These are phyloP conservation scores for Inonotus obliquus DNA, from an alignment of 1,284 basidiomycete species.

Conservation along the genomic window DNA sequence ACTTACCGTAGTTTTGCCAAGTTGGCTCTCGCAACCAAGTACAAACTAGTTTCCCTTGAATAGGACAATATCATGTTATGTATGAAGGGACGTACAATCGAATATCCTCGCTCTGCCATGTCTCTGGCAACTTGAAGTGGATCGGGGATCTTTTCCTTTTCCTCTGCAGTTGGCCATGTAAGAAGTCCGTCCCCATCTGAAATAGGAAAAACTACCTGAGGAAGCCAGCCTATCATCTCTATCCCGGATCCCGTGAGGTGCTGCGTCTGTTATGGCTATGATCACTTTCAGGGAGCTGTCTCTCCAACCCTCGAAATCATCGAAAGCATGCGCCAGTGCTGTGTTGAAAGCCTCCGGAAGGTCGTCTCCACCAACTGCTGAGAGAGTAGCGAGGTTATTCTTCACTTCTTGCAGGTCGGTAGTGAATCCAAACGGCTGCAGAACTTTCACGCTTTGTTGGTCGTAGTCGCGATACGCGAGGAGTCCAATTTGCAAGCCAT, in stretches of 20 bases:
- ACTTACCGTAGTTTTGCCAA: background rate
- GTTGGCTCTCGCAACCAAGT: background rate
- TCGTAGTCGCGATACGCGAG: slow-evolving; percentile 6
- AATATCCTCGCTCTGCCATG: slow-evolving; percentile 33
- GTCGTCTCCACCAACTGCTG: background rate
- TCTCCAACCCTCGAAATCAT: slow-evolving; percentile 50
- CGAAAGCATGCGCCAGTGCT: slow-evolving; percentile 59
- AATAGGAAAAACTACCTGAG: slow-evolving; percentile 22
- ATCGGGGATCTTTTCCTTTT: slow-evolving; percentile 37
- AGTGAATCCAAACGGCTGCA: background rate
- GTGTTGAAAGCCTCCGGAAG: slow-evolving; percentile 33
- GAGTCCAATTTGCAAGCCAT: background rate
- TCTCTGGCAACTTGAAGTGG: slow-evolving; percentile 45
- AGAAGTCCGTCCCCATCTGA: background rate
- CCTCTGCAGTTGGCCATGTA: slow-evolving; percentile 4
- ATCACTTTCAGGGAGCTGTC: slow-evolving; percentile 47
- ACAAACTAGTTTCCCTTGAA: background rate
- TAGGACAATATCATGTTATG: too few species aligned
- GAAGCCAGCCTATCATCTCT: slow-evolving; percentile 37
- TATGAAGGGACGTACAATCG: background rate
- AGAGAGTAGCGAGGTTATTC: background rate
- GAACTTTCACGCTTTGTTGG: background rate
- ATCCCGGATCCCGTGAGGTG: slow-evolving; percentile 44
- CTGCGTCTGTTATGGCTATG: slow-evolving; percentile 50
- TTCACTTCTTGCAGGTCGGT: background rate